phyloP scores from a whole-genome alignment of 192 early-diverging fungal genomes.

The Backusella luteola region DNA sequence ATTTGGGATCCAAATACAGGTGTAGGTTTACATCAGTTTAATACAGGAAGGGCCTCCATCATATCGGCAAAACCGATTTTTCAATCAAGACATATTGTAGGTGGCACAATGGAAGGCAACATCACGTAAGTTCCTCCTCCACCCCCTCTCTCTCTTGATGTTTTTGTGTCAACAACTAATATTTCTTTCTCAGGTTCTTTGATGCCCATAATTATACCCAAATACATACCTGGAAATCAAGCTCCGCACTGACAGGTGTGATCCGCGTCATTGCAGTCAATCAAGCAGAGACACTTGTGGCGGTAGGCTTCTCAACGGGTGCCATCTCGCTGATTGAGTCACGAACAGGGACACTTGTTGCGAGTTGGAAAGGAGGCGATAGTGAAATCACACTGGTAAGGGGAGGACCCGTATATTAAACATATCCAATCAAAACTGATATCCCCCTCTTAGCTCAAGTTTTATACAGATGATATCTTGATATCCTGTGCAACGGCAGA shows the following conservation, averaged over 20 bases:
- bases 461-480: conserved; percentile 52
- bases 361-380: conserved; percentile 57
- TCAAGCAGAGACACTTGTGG: conserved; percentile 50
- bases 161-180: not conserved
- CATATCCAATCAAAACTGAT: not conserved
- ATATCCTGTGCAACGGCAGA: conserved; percentile 55
- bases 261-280: conserved; percentile 43
- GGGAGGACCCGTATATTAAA: not conserved
- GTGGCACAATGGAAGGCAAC: conserved; percentile 45
- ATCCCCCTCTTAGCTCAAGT: conserved; percentile 25
- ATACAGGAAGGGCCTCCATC: conserved; percentile 41
- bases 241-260: conserved; percentile 21
- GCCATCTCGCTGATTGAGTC: conserved; percentile 52
- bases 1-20: conserved; percentile 60
- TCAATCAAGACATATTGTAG: conserved; percentile 48
- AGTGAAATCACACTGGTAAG: conserved; percentile 52
- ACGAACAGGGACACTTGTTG: conserved; percentile 52
- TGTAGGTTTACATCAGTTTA: conserved; percentile 47
- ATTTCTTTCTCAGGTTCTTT: conserved; percentile 25
- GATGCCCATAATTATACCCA: conserved; percentile 33
- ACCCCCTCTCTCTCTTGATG: not conserved
- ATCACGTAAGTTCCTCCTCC: conserved; percentile 36
- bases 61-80: conserved; percentile 51
- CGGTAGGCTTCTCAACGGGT: conserved; percentile 52
- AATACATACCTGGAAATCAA: conserved; percentile 44